Percentiles rank a stretch among this genome's conserved stretches.
phyloP scores from a whole-genome alignment of 306 rosid species.

The Dryas octopetala region DNA sequence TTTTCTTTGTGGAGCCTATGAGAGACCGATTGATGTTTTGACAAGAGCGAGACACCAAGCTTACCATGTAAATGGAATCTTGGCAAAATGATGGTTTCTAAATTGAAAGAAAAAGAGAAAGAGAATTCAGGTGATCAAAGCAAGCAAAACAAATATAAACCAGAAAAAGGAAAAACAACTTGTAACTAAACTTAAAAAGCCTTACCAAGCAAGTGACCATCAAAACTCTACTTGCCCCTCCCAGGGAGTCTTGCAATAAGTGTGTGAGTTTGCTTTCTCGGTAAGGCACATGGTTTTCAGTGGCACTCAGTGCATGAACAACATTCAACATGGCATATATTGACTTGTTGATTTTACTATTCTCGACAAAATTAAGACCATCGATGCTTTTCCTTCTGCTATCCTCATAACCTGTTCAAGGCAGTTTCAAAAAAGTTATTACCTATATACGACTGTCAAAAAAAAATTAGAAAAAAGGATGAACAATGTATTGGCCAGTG shows the following conservation, averaged over 20 bases:
- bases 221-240: conserved; percentile 59
- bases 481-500: not conserved
- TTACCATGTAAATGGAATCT: conserved; percentile 73
- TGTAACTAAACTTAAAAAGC: conserved; percentile 1
- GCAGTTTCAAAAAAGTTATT: conserved; percentile 17
- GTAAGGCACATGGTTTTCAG: conserved; percentile 64
- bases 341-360: conserved; percentile 62
- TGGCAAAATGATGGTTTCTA: conserved; percentile 78
- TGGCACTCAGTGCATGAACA: conserved; percentile 55
- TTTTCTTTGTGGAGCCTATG: conserved; percentile 40
- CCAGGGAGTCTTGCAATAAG: conserved; percentile 76
- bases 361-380: conserved; percentile 44
- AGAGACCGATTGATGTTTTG: conserved; percentile 31
- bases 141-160: conserved; percentile 3
- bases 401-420: conserved; percentile 72
- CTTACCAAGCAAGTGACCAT: conserved; percentile 79
- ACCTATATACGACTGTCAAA: not conserved
- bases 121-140: conserved; percentile 4
- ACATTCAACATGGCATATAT: conserved; percentile 71
- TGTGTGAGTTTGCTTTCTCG: conserved; percentile 94
- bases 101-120: not conserved
- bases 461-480: not conserved
- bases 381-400: conserved; percentile 59
- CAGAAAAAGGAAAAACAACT: not conserved
- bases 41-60: conserved; percentile 70